Percentiles rank a stretch among this genome's conserved stretches.
Evolutionary conservation across 2,329 filamentous ascomycete species (phyloP).

Genomic region (Teratosphaeria destructans): DNA sequence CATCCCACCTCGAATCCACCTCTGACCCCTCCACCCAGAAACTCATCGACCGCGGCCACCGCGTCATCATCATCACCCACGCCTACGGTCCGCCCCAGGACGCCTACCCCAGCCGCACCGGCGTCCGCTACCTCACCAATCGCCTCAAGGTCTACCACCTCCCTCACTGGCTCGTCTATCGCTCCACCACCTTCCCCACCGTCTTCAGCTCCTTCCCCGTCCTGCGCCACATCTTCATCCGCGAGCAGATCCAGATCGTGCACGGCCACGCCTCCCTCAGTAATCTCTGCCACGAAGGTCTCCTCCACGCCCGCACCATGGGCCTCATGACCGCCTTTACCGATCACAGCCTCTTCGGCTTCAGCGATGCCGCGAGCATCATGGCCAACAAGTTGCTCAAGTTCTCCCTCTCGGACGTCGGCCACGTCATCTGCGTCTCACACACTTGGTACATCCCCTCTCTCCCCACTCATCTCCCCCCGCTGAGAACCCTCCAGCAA

Average conservation of each 20-base stretch:
- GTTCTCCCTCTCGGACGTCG: slow-evolving; percentile 90
- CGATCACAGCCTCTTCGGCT: slow-evolving; percentile 93
- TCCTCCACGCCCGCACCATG: slow-evolving; percentile 93
- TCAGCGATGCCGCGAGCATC: slow-evolving; percentile 91
- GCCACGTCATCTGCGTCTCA: slow-evolving; percentile 96
- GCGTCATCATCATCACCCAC: slow-evolving; percentile 95
- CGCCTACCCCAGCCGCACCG: slow-evolving; percentile 50
- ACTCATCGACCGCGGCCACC: slow-evolving; percentile 93
- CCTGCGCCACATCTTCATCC: slow-evolving; percentile 91
- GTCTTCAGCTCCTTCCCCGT: slow-evolving; percentile 98
- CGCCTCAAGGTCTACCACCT: slow-evolving; percentile 97
- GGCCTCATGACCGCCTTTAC: slow-evolving; percentile 91
- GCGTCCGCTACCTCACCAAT: slow-evolving; percentile 91
- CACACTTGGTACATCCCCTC: slow-evolving; percentile 69
- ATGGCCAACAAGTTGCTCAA: slow-evolving; percentile 95
- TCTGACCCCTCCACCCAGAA: slow-evolving; percentile 43
- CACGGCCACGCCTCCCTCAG: slow-evolving; percentile 94
- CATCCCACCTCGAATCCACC: no score
- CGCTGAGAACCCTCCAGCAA: slow-evolving; percentile 53
- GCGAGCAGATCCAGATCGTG: slow-evolving; percentile 92
- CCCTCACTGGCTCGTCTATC: slow-evolving; percentile 91
- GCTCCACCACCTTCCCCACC: slow-evolving; percentile 84
- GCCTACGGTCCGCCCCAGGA: slow-evolving; percentile 55
- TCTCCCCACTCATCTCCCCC: background rate
- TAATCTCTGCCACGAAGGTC: slow-evolving; percentile 86